phyloP scores from a whole-genome alignment of 352 stramenopile species.

The Blastocystis sp. region DNA sequence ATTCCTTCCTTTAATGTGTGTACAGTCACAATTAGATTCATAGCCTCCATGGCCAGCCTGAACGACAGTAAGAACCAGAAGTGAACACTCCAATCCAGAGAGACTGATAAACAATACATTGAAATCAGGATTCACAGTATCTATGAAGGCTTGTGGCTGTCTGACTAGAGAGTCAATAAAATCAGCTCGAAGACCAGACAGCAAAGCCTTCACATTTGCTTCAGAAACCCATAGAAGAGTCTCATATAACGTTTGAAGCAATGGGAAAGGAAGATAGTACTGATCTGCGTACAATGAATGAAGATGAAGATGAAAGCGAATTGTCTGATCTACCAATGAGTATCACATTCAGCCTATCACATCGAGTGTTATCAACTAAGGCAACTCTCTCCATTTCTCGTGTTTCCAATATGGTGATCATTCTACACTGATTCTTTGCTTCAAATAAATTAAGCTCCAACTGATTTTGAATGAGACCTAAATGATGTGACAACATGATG shows the following conservation, averaged over 20 bases:
- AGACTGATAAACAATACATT: conserved; percentile 22
- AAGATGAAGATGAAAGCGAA: background rate
- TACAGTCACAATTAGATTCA: background rate
- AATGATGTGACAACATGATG: background rate
- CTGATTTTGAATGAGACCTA: background rate
- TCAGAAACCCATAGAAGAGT: background rate
- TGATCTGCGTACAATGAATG: background rate
- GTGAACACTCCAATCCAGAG: background rate
- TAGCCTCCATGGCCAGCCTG: background rate
- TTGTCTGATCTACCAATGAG: background rate
- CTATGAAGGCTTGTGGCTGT: background rate
- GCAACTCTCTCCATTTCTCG: background rate
- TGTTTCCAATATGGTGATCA: background rate
- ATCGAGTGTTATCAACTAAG: background rate
- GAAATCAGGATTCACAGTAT: background rate
- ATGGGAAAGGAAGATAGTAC: conserved; percentile 17
- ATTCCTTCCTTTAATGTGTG: background rate
- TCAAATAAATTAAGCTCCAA: background rate
- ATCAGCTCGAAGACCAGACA: background rate
- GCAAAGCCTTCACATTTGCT: background rate
- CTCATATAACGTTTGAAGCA: background rate
- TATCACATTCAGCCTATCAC: background rate
- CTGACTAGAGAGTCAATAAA: background rate
- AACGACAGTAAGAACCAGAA: background rate
- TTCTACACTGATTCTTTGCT: conserved; percentile 13